A percentile compares a stretch with the other conserved stretches of the same genome.
Evolutionary conservation across 768 basidiomycete genomes (phyloP).

Genomic region (Boletellus ananiceps): DNA sequence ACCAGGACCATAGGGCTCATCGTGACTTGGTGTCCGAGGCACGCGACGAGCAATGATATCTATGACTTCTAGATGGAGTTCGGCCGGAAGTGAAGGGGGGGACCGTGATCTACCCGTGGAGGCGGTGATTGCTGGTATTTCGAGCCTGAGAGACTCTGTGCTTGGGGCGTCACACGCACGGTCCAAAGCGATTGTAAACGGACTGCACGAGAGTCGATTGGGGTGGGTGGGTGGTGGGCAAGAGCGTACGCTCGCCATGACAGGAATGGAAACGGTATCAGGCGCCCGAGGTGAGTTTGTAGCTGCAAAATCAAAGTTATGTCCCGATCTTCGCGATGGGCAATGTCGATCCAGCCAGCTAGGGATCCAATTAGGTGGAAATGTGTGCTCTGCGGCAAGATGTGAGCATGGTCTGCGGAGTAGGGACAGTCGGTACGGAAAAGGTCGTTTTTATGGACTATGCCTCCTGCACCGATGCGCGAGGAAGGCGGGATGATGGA

Average conservation of each 20-base stretch:
- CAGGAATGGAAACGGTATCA: background rate
- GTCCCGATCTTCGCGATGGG: constrained; percentile 2
- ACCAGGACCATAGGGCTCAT: constrained; percentile 15
- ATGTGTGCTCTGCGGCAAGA: background rate
- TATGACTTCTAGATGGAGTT: constrained; percentile 30
- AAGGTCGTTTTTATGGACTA: constrained; percentile 2
- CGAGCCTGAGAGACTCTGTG: background rate
- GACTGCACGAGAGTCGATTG: constrained; percentile 5
- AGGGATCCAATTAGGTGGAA: constrained; percentile 2
- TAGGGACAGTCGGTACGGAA: background rate
- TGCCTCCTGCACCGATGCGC: constrained; percentile 12
- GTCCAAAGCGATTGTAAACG: background rate
- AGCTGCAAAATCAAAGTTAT: background rate
- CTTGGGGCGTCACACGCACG: background rate
- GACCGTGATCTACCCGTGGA: constrained; percentile 2
- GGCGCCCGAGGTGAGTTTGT: constrained; percentile 10
- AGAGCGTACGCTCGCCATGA: constrained; percentile 13
- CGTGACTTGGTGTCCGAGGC: constrained; percentile 3
- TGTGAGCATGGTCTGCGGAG: constrained; percentile 3
- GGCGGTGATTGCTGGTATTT: constrained; percentile 1
- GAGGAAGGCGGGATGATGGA: constrained; percentile 9
- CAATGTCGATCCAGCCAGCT: background rate
- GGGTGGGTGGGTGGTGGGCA: constrained; percentile 3
- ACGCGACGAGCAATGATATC: constrained; percentile 21
- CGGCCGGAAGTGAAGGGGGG: constrained; percentile 23